phyloP scores from a whole-genome alignment of 176 grass and related monocot species.

The Bonia amplexicaulis region DNA sequence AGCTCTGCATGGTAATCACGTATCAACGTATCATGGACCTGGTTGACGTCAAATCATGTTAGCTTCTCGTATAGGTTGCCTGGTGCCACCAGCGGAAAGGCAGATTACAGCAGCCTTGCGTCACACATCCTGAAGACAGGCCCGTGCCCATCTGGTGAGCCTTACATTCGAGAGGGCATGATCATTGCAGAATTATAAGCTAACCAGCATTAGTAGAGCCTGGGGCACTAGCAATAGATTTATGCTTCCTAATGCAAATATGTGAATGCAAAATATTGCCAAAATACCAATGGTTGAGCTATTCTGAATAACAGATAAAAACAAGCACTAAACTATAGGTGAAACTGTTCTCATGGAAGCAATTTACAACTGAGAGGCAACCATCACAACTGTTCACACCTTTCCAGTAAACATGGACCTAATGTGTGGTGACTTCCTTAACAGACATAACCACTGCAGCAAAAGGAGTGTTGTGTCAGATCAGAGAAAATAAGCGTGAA shows the following conservation, averaged over 20 bases:
- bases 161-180: background rate
- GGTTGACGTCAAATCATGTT: too few relatives aligned
- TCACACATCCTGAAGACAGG: background rate
- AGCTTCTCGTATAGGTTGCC: too few relatives aligned
- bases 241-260: constrained; percentile 40
- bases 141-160: background rate
- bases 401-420: constrained; percentile 28
- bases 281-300: constrained; percentile 27
- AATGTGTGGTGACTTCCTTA: constrained; percentile 27
- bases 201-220: constrained; percentile 14
- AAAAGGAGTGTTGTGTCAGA: constrained; percentile 8
- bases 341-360: constrained; percentile 39
- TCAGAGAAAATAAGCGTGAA: background rate
- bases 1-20: too few relatives aligned
- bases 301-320: constrained; percentile 52
- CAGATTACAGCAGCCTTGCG: background rate
- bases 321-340: constrained; percentile 38
- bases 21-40: too few relatives aligned
- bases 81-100: background rate
- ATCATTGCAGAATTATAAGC: background rate
- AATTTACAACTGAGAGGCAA: constrained; percentile 54
- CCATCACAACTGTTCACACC: constrained; percentile 28
- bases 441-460: constrained; percentile 31
- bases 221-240: constrained; percentile 20
- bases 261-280: constrained; percentile 28